These are phyloP conservation scores for Pluteus cervinus DNA, from an alignment of 768 basidiomycete genomes.

Conservation along the genomic window DNA sequence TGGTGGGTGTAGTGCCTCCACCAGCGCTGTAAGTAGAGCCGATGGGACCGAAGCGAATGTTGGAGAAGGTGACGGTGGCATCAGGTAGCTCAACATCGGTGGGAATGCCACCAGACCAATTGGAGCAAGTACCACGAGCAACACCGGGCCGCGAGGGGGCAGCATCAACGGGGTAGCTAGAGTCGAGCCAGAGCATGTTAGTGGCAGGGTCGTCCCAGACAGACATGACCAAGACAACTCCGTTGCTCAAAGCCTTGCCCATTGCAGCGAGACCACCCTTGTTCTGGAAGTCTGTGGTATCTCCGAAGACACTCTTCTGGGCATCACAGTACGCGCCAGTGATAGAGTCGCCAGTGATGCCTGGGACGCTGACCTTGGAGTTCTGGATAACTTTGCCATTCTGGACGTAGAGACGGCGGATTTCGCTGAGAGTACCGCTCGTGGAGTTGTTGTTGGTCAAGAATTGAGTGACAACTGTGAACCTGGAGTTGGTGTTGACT, in stretches of 20 bases:
- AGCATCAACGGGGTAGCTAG: background rate
- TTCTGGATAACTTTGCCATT: conserved; percentile 45
- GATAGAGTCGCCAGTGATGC: conserved; percentile 39
- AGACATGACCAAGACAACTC: background rate
- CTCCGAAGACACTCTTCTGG: conserved; percentile 35
- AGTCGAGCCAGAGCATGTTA: background rate
- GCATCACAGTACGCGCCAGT: conserved; percentile 41
- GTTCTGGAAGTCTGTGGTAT: background rate
- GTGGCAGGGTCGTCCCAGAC: background rate
- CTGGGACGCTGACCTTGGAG: conserved; percentile 40
- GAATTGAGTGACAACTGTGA: conserved; percentile 60
- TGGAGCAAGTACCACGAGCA: conserved; percentile 6
- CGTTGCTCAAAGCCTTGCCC: background rate
- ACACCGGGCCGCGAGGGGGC: conserved; percentile 2
- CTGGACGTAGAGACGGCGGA: conserved; percentile 53
- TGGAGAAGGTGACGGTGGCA: conserved; percentile 7
- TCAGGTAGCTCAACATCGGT: conserved; percentile 3
- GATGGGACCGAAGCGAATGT: conserved; percentile 8
- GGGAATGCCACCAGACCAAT: conserved; percentile 1
- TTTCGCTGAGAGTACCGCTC: conserved; percentile 43
- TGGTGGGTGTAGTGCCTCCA: too few species aligned
- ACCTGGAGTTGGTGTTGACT: conserved; percentile 36
- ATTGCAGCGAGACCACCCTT: background rate
- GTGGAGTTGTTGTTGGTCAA: conserved; percentile 38
- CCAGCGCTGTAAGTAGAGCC: conserved; percentile 7